A percentile compares a stretch with the other conserved stretches of the same genome.
These are phyloP conservation scores for Orobanche coerulescens DNA, from an alignment of 257 asterid genomes.

Conservation along the genomic window DNA sequence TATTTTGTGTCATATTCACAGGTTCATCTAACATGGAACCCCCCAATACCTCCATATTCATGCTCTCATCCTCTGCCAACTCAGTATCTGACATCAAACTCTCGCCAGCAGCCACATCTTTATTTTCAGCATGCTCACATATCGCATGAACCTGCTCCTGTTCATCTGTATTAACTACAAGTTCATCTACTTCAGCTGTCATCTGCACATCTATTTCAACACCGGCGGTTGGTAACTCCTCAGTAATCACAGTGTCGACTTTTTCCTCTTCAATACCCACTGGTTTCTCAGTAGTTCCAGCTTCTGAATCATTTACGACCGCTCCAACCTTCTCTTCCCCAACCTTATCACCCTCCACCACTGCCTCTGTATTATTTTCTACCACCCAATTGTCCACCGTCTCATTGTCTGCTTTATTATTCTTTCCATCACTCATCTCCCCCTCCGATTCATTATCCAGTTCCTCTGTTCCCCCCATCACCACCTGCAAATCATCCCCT, in stretches of 20 bases:
- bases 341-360: slow-evolving; percentile 14
- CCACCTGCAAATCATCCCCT: slow-evolving; percentile 16
- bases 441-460: slow-evolving; percentile 3
- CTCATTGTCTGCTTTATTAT: slow-evolving; percentile 14
- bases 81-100: neutral
- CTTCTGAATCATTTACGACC: slow-evolving; percentile 25
- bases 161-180: slow-evolving; percentile 20
- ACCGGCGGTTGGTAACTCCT: slow-evolving; percentile 12
- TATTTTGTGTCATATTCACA: slow-evolving; percentile 21
- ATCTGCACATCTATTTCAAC: slow-evolving; percentile 22
- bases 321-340: slow-evolving; percentile 26
- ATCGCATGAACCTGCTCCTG: slow-evolving; percentile 26
- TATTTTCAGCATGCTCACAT: slow-evolving; percentile 12
- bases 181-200: slow-evolving; percentile 17
- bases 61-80: slow-evolving; percentile 21
- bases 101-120: too few relatives aligned
- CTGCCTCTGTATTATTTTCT: slow-evolving; percentile 19
- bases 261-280: slow-evolving; percentile 23
- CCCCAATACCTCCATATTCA: slow-evolving; percentile 23
- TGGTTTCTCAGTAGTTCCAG: slow-evolving; percentile 16
- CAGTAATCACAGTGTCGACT: slow-evolving; percentile 2
- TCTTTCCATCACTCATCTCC: slow-evolving; percentile 14
- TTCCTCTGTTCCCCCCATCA: slow-evolving; percentile 17
- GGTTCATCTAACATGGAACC: slow-evolving; percentile 24
- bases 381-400: slow-evolving; percentile 11